phyloP scores from a whole-genome alignment of 495 filamentous ascomycete species.

The Aspergillus egyptiacus region DNA sequence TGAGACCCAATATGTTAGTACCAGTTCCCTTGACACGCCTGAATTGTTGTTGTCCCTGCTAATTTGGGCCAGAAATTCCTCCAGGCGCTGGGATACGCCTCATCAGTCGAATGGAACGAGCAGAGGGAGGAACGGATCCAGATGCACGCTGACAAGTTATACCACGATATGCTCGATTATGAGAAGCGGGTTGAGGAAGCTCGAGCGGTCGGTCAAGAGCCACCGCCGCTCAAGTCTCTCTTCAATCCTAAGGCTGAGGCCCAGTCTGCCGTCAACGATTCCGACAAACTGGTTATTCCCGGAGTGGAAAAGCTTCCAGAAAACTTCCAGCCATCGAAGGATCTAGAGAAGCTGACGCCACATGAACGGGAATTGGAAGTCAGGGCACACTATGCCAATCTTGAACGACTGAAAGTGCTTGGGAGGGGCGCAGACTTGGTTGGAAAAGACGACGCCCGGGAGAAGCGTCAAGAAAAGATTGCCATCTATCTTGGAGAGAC shows the following conservation, averaged over 20 bases:
- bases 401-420: conserved; percentile 51
- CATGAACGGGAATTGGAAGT: conserved; percentile 63
- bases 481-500: conserved; percentile 49
- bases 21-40: neutral
- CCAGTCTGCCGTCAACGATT: neutral
- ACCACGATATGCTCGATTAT: conserved; percentile 75
- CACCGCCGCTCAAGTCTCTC: conserved; percentile 35
- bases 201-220: conserved; percentile 50
- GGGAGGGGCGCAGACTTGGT: conserved; percentile 44
- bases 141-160: conserved; percentile 88
- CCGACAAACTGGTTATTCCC: conserved; percentile 26
- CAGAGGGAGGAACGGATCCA: conserved; percentile 85
- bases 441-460: conserved; percentile 49
- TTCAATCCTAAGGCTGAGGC: conserved; percentile 32
- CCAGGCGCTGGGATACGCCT: conserved; percentile 85
- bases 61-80: conserved; percentile 61
- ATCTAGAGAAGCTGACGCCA: conserved; percentile 53
- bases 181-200: conserved; percentile 64
- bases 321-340: conserved; percentile 43
- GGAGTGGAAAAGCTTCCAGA: conserved; percentile 31
- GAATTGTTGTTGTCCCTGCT: neutral
- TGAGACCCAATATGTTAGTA: conserved; percentile 68
- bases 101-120: conserved; percentile 50
- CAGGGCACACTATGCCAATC: conserved; percentile 54
- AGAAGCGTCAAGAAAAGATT: conserved; percentile 54